A percentile compares a stretch with the other conserved stretches of the same genome.
Conservation (phyloP, 148 eudicot genomes). For the Rhododendron griersonianum region DNA sequence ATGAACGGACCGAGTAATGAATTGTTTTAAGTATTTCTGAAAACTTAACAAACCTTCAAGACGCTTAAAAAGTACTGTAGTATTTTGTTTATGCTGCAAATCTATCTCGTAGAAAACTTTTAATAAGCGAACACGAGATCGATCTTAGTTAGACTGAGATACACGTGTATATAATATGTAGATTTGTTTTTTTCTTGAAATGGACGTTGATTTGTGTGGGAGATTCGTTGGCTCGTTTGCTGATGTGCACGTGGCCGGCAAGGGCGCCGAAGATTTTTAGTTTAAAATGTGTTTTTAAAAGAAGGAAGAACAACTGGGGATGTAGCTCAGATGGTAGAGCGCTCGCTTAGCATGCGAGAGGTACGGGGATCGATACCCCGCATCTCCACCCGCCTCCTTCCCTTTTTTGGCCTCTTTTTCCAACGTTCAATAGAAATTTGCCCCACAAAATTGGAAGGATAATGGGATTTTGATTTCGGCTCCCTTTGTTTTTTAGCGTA, state of each 20-base stretch:
- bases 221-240: not conserved
- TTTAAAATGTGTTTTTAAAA: no score
- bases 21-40: not conserved
- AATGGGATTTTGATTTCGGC: no score
- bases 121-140: not conserved
- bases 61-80: no score
- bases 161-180: no score
- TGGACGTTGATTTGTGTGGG: not conserved
- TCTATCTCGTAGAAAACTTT: no score
- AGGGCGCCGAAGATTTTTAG: not conserved
- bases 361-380: slow-evolving; percentile 99
- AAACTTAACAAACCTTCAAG: not conserved
- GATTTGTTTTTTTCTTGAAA: not conserved
- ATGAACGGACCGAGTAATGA: not conserved
- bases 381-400: slow-evolving; percentile 38
- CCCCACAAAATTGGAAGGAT: no score
- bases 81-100: not conserved
- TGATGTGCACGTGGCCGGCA: not conserved
- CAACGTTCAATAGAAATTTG: not conserved
- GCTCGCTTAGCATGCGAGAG: slow-evolving; percentile 99
- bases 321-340: slow-evolving; percentile 99
- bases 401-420: not conserved
- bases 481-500: no score
- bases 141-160: not conserved
- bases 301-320: slow-evolving; percentile 37